phyloP scores from a whole-genome alignment of 257 asterid genomes.

The Osmanthus fragrans region DNA sequence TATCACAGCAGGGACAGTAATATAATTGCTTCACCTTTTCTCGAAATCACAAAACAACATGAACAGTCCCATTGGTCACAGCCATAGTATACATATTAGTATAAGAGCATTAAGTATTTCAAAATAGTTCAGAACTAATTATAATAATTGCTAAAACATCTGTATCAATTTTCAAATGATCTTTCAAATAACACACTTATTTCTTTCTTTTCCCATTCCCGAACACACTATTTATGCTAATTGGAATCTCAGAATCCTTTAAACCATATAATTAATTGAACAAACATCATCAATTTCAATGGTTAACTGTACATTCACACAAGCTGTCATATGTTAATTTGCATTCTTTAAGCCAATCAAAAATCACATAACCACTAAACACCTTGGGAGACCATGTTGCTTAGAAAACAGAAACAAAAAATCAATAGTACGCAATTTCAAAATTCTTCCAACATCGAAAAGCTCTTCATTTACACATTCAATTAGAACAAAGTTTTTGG shows the following conservation, averaged over 20 bases:
- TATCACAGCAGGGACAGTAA: not conserved
- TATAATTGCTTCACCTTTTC: not conserved
- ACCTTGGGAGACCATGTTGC: not conserved
- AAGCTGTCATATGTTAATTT: not conserved
- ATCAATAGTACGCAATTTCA: not conserved
- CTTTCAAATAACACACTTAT: not conserved
- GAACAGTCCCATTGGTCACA: not conserved
- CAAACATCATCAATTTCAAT: not conserved
- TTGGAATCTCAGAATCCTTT: not conserved
- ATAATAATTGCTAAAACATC: not conserved
- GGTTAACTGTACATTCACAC: not conserved
- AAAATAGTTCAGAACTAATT: not conserved
- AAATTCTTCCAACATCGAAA: not conserved
- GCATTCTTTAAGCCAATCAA: not conserved
- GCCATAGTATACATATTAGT: not conserved
- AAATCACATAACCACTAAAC: not conserved
- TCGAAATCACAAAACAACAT: not conserved
- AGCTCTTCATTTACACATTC: constrained; percentile 26
- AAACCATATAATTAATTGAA: not conserved
- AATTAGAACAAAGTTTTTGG: constrained; percentile 11
- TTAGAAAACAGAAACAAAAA: not conserved
- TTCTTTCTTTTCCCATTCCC: not conserved
- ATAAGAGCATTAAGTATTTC: not conserved
- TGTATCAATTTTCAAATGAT: not conserved
- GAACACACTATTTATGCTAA: not conserved